Percentiles rank a stretch among this genome's conserved stretches.
Evolutionary conservation across 306 rosid genomes (phyloP).

Genomic region (Quercus variabilis): DNA sequence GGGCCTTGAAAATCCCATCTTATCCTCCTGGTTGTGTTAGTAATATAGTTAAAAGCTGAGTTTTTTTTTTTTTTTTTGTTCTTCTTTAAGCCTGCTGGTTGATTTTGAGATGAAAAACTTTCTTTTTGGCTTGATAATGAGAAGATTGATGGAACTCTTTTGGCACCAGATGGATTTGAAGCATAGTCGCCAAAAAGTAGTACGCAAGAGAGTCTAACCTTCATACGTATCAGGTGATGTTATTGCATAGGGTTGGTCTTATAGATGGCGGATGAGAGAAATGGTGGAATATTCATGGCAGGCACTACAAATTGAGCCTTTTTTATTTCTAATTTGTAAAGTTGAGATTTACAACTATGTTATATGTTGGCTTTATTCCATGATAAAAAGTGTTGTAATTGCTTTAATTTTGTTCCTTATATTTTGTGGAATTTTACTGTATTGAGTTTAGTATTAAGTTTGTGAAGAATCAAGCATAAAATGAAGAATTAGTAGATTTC

Average conservation of each 20-base stretch:
- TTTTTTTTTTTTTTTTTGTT: not conserved
- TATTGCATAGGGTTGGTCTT: conserved; percentile 39
- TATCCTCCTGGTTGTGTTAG: not conserved
- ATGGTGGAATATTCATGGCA: conserved; percentile 67
- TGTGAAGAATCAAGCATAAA: no score
- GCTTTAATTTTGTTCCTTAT: no score
- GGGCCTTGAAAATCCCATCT: not conserved
- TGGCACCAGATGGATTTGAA: conserved; percentile 46
- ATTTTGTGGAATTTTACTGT: no score
- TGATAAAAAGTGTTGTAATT: no score
- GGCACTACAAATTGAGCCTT: not conserved
- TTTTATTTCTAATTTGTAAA: not conserved
- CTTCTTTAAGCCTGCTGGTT: not conserved
- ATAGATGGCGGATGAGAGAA: conserved; percentile 60
- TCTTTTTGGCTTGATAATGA: not conserved
- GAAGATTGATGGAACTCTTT: conserved; percentile 48
- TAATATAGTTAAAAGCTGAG: no score
- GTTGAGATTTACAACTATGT: no score
- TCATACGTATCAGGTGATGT: conserved; percentile 43
- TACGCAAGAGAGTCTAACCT: conserved; percentile 48
- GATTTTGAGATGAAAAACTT: not conserved
- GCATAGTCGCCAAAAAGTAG: conserved; percentile 10
- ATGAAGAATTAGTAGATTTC: no score
- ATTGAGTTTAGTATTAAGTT: no score
- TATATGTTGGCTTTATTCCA: no score